Conservation (phyloP, 331 rosid species). For the Pyracantha coccinea region DNA sequence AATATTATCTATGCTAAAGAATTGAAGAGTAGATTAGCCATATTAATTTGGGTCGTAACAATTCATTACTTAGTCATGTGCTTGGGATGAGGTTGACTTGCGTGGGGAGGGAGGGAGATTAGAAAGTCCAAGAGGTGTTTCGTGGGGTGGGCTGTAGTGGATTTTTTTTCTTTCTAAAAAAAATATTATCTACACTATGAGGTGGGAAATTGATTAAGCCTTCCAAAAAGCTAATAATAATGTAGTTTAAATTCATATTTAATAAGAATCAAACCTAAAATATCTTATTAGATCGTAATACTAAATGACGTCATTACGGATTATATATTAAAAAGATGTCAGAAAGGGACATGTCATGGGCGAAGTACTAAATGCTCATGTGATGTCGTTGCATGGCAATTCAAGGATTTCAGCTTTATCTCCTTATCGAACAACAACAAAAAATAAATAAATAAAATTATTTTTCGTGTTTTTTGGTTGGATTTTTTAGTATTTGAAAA, state of each 20-base stretch:
- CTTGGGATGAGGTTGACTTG: neutral
- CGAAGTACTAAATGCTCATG: neutral
- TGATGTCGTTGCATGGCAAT: neutral
- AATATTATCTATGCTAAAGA: too few relatives aligned
- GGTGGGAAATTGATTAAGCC: too few relatives aligned
- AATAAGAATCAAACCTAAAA: fast-evolving
- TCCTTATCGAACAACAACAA: neutral
- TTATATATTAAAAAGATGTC: neutral
- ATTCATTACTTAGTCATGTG: too few relatives aligned
- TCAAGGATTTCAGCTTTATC: neutral
- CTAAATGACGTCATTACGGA: fast-evolving
- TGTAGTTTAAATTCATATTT: fast-evolving
- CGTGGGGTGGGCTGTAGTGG: neutral
- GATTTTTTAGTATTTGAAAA: too few relatives aligned
- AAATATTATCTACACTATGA: too few relatives aligned
- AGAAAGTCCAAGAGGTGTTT: neutral
- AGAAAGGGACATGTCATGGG: neutral
- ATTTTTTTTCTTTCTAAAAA: too few relatives aligned
- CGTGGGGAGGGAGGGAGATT: too few relatives aligned
- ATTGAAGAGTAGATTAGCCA: fast-evolving
- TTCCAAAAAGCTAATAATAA: too few relatives aligned
- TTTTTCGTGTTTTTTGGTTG: too few relatives aligned
- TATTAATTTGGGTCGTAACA: too few relatives aligned
- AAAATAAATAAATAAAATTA: too few relatives aligned
- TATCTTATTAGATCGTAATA: too few relatives aligned